Conservation (phyloP, 495 filamentous ascomycete species). For the Tuber borchii region DNA sequence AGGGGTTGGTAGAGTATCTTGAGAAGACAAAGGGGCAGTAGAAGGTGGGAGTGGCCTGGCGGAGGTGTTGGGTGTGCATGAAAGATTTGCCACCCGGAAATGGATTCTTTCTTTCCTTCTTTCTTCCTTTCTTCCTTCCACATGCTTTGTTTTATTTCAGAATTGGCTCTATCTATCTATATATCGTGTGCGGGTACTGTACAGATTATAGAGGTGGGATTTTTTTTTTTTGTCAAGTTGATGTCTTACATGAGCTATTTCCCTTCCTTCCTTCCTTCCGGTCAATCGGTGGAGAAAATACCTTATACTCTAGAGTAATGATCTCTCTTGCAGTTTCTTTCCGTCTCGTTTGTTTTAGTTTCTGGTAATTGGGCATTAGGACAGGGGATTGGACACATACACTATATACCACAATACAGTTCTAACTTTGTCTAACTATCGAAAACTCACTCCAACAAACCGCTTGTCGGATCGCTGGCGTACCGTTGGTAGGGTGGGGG, state of each 20-base stretch:
- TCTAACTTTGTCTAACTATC: neutral
- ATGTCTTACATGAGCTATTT: neutral
- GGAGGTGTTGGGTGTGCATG: neutral
- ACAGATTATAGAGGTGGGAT: neutral
- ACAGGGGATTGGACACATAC: neutral
- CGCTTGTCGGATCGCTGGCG: neutral
- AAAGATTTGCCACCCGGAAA: neutral
- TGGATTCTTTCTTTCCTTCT: neutral
- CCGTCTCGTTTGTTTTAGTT: neutral
- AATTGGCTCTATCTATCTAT: neutral
- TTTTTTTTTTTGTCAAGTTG: neutral
- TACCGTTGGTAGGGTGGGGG: neutral
- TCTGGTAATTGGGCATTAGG: neutral
- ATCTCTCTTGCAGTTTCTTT: neutral
- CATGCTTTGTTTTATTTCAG: neutral
- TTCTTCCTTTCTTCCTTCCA: neutral
- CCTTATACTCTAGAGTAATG: neutral
- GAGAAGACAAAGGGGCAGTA: constrained; percentile 58
- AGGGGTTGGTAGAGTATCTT: constrained; percentile 73
- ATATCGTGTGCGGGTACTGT: neutral
- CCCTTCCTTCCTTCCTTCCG: neutral
- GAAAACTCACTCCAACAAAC: neutral
- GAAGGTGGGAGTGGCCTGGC: neutral
- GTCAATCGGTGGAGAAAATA: neutral
- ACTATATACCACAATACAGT: neutral